phyloP scores from a whole-genome alignment of 345 rosid genomes.

The Psidium guajava region DNA sequence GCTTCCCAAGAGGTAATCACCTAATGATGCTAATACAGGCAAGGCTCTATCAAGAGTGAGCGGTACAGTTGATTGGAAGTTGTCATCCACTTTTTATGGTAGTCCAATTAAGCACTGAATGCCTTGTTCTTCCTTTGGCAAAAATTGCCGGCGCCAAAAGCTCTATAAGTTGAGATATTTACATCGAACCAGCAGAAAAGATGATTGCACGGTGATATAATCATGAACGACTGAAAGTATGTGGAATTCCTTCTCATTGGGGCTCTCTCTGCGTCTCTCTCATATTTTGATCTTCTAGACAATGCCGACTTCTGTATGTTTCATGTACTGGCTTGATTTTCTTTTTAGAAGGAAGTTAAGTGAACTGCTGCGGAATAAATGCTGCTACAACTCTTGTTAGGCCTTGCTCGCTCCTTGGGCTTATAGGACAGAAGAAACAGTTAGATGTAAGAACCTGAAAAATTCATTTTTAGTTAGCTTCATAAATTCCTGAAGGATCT shows the following conservation, averaged over 20 bases:
- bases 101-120: not conserved
- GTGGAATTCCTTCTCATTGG: not conserved
- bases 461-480: not conserved
- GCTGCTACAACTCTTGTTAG: not conserved
- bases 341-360: not conserved
- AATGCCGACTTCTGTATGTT: not conserved
- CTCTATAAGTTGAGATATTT: not conserved
- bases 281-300: not conserved
- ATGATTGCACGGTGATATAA: not conserved
- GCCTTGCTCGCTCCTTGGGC: not conserved
- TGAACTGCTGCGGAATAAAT: not conserved
- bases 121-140: not conserved
- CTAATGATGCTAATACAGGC: not conserved
- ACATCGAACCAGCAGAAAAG: not conserved
- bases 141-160: not conserved
- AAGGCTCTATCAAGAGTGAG: not conserved
- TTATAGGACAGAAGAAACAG: not conserved
- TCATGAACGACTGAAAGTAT: not conserved
- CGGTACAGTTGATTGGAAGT: not conserved
- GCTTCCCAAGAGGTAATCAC: constrained; percentile 52
- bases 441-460: not conserved
- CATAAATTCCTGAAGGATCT: not conserved
- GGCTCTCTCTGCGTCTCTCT: not conserved
- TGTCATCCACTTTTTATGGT: not conserved
- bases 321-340: not conserved